Base-by-base conservation (phyloP, 306 rosid genomes). In the Acacia acuminata region DNA sequence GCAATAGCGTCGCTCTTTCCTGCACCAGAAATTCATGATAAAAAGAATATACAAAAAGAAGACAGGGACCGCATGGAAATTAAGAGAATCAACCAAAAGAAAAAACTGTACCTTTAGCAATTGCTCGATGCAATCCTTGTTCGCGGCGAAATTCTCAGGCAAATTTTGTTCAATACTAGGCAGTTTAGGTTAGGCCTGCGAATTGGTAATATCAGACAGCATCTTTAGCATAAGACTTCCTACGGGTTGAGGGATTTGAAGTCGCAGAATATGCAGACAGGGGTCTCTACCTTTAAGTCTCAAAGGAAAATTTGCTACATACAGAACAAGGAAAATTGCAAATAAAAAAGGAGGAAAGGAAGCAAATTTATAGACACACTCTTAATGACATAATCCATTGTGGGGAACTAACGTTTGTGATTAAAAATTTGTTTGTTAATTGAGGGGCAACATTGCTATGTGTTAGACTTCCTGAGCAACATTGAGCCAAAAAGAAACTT, bases 201-300 rank as follows among this genome's bases (percentile, higher is more conserved):
- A 76, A 78, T 92, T 90, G n/a, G 96, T 88, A 77, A 92, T 83
- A 67, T 92, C 96, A 9, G 96, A 83, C 4, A 92, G 82, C 84
- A 87, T 92, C 84, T 86, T 88, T 53, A 90, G 81, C 86, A 84
- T 77, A 22, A 79, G 53, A 84, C 82, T 84, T 34, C 90, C 88
- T 2, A 92, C 61, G 7, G 90, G 68, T 84, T 84, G 87, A 76
- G 74, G 81, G 87, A 15, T 50, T 82, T 86, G 64, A 76, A 56
- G 73, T 66, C 77, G 93, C 97, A 92, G 84, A 79, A 83, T 64
- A 82, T 82, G 81, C 97, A 93, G 73, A 76, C 73, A 19, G 75
- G 61, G 50, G 82, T n/a, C n/a, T n/a, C n/a, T n/a, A n/a, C n/a
- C n/a, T n/a, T n/a, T n/a, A n/a, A n/a, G n/a, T n/a, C n/a, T n/a